Conservation (phyloP, 2,329 filamentous ascomycete genomes). For the Cladophialophora carrionii region DNA sequence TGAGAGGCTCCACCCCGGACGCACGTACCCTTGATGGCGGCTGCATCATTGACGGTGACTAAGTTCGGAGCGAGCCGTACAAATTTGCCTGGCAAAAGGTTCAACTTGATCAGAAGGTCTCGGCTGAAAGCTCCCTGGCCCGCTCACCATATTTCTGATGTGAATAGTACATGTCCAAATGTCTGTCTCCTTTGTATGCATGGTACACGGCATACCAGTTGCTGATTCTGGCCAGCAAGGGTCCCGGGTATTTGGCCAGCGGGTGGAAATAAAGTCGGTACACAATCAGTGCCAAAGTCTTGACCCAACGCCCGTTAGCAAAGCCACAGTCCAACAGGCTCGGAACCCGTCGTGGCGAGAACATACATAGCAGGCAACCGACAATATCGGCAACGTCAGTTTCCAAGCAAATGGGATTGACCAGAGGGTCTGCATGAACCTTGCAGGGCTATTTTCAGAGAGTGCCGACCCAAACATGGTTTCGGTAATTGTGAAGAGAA, state of each 20-base stretch:
- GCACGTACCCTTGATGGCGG: conserved; percentile 53
- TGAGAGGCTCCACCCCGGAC: conserved; percentile 1
- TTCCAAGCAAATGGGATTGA: conserved; percentile 14
- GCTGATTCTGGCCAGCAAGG: conserved; percentile 49
- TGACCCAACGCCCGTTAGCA: conserved; percentile 3
- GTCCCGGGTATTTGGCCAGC: conserved; percentile 67
- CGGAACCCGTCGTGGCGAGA: background rate
- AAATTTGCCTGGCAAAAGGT: conserved; percentile 41
- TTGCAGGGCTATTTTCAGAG: conserved; percentile 11
- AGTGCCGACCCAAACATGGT: conserved; percentile 11
- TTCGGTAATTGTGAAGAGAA: background rate
- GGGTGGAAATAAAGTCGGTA: conserved; percentile 53
- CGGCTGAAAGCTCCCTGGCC: background rate
- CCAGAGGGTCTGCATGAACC: conserved; percentile 10
- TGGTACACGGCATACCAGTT: conserved; percentile 25
- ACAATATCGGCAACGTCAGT: conserved; percentile 12
- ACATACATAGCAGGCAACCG: conserved; percentile 11
- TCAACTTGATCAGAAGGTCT: conserved; percentile 4
- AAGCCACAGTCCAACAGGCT: background rate
- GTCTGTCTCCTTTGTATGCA: conserved; percentile 36
- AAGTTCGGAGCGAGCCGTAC: conserved; percentile 41
- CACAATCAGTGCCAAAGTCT: conserved; percentile 13
- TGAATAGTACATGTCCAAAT: conserved; percentile 38
- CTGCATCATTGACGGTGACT: conserved; percentile 35
- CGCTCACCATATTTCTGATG: conserved; percentile 45